These are phyloP conservation scores for Saccharomycopsis sp. DNA, from an alignment of 805 yeast genomes.

Conservation along the genomic window DNA sequence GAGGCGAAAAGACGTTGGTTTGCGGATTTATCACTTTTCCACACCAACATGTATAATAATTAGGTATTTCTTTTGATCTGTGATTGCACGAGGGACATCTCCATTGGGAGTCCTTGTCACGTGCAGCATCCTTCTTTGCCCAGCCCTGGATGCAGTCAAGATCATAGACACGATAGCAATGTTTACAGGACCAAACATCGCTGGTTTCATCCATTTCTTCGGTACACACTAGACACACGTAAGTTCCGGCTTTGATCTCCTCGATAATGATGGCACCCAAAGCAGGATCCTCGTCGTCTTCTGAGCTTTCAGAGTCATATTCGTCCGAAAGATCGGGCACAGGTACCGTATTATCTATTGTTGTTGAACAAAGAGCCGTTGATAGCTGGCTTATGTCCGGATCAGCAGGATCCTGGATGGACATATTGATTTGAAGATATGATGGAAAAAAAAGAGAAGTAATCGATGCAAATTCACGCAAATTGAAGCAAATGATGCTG, in stretches of 20 bases:
- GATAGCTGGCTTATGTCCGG: background rate
- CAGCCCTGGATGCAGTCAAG: conserved; percentile 79
- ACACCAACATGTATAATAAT: conserved; percentile 78
- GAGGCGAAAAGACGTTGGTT: conserved; percentile 56
- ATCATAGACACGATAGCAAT: conserved; percentile 81
- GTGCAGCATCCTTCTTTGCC: conserved; percentile 72
- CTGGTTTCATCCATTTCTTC: conserved; percentile 65
- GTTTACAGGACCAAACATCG: conserved; percentile 69
- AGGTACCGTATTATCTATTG: background rate
- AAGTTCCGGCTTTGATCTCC: conserved; percentile 63
- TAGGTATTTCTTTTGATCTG: conserved; percentile 40
- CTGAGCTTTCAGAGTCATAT: background rate
- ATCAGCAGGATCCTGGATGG: background rate
- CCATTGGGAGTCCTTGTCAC: conserved; percentile 52
- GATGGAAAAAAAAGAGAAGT: background rate
- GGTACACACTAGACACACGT: conserved; percentile 84
- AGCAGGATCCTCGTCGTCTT: background rate
- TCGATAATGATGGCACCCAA: conserved; percentile 32
- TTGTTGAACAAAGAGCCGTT: background rate
- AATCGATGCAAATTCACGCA: no score
- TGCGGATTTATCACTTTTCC: conserved; percentile 67
- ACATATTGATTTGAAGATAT: background rate
- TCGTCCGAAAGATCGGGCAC: conserved; percentile 2
- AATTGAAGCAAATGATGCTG: no score
- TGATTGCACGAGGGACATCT: conserved; percentile 80